Percentiles rank a stretch among this genome's conserved stretches.
These are phyloP conservation scores for Mycena indigotica DNA, from an alignment of 768 basidiomycete species.

Conservation along the genomic window DNA sequence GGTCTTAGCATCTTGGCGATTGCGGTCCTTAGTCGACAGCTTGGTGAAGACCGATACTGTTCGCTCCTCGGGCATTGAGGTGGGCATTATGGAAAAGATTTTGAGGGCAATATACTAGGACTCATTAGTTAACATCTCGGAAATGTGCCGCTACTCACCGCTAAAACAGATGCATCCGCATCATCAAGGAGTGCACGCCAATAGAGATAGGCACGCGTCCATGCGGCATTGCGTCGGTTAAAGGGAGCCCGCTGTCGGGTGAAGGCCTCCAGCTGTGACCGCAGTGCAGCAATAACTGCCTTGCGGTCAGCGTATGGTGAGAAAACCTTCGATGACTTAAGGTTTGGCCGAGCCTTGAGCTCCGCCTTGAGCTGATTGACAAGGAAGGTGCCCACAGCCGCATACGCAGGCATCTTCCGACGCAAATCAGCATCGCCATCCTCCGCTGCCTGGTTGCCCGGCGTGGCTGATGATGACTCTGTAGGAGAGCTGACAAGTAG, in stretches of 20 bases:
- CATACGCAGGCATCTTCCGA: not conserved
- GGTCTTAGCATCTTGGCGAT: not conserved
- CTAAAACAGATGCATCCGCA: not conserved
- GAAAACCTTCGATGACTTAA: not conserved
- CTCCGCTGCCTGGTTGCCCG: not conserved
- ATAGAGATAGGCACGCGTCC: not conserved
- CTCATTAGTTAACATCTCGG: not conserved
- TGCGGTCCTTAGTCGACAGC: not conserved
- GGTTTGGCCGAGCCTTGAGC: not conserved
- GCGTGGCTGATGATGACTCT: not conserved
- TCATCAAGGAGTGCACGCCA: not conserved
- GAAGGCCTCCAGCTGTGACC: not conserved
- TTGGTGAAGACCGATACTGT: not conserved
- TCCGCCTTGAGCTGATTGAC: not conserved
- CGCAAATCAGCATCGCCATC: not conserved
- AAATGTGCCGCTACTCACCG: not conserved
- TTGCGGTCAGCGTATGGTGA: not conserved
- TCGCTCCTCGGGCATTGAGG: constrained; percentile 4
- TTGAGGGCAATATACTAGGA: constrained; percentile 1
- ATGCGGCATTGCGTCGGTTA: not conserved
- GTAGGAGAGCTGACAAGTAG: not conserved
- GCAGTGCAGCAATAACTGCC: not conserved
- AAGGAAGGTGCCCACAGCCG: not conserved
- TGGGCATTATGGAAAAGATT: not conserved
- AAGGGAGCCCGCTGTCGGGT: not conserved